Evolutionary conservation across 2,329 filamentous ascomycete species (phyloP).

Genomic region (Trichophyton simii): DNA sequence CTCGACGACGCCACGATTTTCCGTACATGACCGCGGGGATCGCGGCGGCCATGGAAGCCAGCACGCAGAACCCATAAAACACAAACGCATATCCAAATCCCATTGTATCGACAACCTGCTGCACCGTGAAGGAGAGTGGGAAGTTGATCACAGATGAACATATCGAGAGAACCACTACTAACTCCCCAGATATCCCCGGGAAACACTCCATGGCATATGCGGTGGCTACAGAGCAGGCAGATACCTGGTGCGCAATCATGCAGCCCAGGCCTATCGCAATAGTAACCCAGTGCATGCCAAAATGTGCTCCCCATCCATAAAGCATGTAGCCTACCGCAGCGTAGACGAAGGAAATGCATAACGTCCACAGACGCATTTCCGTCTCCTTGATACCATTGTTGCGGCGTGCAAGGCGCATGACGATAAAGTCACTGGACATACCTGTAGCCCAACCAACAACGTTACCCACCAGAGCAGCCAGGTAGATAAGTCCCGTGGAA

Average conservation of each 20-base stretch:
- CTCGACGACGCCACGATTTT: not conserved
- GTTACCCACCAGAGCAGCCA: slow-evolving; percentile 18
- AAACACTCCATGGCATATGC: not conserved
- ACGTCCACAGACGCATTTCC: slow-evolving; percentile 25
- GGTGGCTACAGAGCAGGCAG: not conserved
- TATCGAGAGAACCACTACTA: not conserved
- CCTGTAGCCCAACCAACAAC: slow-evolving; percentile 11
- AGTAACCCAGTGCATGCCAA: slow-evolving; percentile 20
- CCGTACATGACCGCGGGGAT: not conserved
- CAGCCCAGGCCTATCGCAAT: slow-evolving; percentile 20
- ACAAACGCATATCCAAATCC: not conserved
- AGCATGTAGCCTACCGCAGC: slow-evolving; percentile 17
- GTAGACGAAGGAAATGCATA: slow-evolving; percentile 17
- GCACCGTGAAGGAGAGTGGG: not conserved
- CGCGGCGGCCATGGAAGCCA: not conserved
- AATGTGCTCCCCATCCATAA: slow-evolving; percentile 21
- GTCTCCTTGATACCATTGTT: slow-evolving; percentile 32
- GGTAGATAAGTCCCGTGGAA: slow-evolving; percentile 19
- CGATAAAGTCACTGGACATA: slow-evolving; percentile 15
- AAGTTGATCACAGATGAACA: not conserved
- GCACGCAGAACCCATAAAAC: not conserved
- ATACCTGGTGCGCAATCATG: not conserved
- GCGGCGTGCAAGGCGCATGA: slow-evolving; percentile 28
- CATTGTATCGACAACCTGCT: not conserved
- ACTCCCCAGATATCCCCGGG: not conserved